These are phyloP conservation scores for Rhizopogon parksii DNA, from an alignment of 1,284 basidiomycete genomes.

Conservation along the genomic window DNA sequence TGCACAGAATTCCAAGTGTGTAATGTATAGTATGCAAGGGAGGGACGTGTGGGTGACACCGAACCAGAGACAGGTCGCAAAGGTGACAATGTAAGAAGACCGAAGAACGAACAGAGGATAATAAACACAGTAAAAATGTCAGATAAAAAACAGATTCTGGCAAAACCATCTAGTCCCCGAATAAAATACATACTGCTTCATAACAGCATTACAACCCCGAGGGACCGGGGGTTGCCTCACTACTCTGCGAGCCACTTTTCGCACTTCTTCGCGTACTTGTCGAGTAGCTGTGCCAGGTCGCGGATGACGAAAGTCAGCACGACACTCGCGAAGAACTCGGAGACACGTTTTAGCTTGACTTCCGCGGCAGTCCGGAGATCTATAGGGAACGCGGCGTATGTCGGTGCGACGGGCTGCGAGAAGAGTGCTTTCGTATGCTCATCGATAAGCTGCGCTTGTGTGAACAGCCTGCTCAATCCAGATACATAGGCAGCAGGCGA, in stretches of 20 bases:
- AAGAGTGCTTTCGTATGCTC: conserved; percentile 77
- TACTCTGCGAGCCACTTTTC: conserved; percentile 78
- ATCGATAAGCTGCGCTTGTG: conserved; percentile 74
- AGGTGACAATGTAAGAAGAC: conserved; percentile 5
- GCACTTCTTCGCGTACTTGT: conserved; percentile 88
- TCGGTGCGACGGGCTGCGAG: conserved; percentile 54
- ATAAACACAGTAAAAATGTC: conserved; percentile 12
- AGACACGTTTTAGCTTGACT: conserved; percentile 67
- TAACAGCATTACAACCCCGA: conserved; percentile 24
- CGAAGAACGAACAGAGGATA: conserved; percentile 10
- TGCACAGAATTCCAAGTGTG: conserved; percentile 15
- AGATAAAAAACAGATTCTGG: conserved; percentile 24
- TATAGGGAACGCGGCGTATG: conserved; percentile 63
- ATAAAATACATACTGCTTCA: conserved; percentile 34
- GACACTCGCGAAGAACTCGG: conserved; percentile 88
- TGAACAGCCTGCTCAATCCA: conserved; percentile 71
- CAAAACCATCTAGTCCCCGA: conserved; percentile 31
- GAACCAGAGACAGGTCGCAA: conserved; percentile 8
- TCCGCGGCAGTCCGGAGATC: conserved; percentile 66
- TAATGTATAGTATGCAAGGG: conserved; percentile 16
- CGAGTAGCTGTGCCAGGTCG: conserved; percentile 76
- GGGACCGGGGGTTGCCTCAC: conserved; percentile 26
- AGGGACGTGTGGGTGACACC: conserved; percentile 13
- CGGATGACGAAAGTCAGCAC: conserved; percentile 89
- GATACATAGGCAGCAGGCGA: conserved; percentile 83